A percentile compares a stretch with the other conserved stretches of the same genome.
phyloP scores from a whole-genome alignment of 1,284 basidiomycete species.

The Trichosporon coremiiforme region DNA sequence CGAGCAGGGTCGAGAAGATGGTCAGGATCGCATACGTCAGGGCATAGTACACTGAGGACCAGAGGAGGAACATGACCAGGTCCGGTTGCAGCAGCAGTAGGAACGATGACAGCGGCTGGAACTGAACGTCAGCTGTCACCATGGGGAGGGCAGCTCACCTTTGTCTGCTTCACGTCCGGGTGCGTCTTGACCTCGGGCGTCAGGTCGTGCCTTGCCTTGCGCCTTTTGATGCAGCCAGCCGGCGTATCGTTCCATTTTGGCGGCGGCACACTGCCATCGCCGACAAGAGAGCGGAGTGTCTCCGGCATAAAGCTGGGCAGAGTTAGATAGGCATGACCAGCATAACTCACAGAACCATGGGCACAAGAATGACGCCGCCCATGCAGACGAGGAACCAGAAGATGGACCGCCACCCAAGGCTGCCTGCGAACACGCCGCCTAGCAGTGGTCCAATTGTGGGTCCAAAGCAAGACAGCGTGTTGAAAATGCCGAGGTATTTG shows the following conservation, averaged over 20 bases:
- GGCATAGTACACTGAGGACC: constrained; percentile 44
- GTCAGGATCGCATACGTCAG: constrained; percentile 48
- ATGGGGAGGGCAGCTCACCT: not conserved
- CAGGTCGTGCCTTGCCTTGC: constrained; percentile 30
- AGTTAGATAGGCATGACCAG: not conserved
- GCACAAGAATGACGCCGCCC: constrained; percentile 28
- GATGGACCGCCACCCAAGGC: constrained; percentile 28
- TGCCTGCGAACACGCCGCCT: constrained; percentile 35
- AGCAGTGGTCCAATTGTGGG: constrained; percentile 45
- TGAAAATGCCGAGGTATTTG: constrained; percentile 44
- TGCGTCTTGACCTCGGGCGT: not conserved
- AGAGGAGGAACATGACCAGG: constrained; percentile 41
- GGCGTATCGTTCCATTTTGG: constrained; percentile 44
- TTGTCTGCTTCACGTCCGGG: not conserved
- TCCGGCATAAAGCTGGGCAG: constrained; percentile 42
- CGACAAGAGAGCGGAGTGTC: constrained; percentile 46
- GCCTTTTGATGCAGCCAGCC: constrained; percentile 29
- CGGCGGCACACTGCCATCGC: constrained; percentile 42
- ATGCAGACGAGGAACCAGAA: constrained; percentile 38
- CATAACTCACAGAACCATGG: constrained; percentile 32
- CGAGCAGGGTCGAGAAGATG: constrained; percentile 44
- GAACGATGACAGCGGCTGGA: constrained; percentile 42
- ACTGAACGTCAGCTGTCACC: constrained; percentile 29
- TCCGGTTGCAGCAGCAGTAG: constrained; percentile 43
- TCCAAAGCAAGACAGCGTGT: constrained; percentile 40